Base-by-base conservation (phyloP, 2,329 filamentous ascomycete species). In the Fusarium circinatum region DNA sequence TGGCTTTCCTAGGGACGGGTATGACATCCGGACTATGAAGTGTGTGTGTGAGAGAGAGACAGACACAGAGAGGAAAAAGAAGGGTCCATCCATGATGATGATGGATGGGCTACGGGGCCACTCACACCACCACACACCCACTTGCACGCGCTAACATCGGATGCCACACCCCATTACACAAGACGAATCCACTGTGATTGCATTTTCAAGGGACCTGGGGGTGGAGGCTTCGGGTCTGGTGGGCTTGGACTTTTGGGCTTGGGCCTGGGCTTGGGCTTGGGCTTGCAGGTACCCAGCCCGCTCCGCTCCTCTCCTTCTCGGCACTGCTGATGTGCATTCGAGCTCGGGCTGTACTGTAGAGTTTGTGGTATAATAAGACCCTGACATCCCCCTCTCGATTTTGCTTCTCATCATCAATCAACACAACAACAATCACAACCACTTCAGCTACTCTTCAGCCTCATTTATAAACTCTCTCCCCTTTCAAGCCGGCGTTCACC, bases 341-440 rank as follows among this genome's bases (percentile, higher is more conserved):
- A 42, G n/a, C 36, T 44, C 55, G n/a, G 44, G 24, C 67, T 48
- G 58, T 54, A 44, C 67, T 49, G 61, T 48, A 45, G 32, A 32
- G 42, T 34, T 57, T 66, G 45, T 63, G 58, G 74, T 78, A 78
- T 78, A 78, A 68, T 78, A 78, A 78, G 76, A 75, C 66, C 65
- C 48, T 56, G 54, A 44, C 24, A 68, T 69, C 44, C 60, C 74
- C 70, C 65, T 57, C 24, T 69, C 42, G 2, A 45, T 18, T 6
- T n/a, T 14, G 26, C 5, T 60, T 56, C 42, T 36, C 36, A 59
- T 70, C 59, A 70, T 56, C 39, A 48, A 49, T 41, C 39, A 63
- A 34, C 39, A 65, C 45, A 60, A 68, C 51, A 72, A 62, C 52
- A 58, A 63, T 49, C 36, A 57, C 59, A 61, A 55, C 28, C 63